Evolutionary conservation across 2,329 filamentous ascomycete genomes (phyloP), one percentile per base, ranked within the genome.

Genomic region (Colletotrichum sp.): DNA sequence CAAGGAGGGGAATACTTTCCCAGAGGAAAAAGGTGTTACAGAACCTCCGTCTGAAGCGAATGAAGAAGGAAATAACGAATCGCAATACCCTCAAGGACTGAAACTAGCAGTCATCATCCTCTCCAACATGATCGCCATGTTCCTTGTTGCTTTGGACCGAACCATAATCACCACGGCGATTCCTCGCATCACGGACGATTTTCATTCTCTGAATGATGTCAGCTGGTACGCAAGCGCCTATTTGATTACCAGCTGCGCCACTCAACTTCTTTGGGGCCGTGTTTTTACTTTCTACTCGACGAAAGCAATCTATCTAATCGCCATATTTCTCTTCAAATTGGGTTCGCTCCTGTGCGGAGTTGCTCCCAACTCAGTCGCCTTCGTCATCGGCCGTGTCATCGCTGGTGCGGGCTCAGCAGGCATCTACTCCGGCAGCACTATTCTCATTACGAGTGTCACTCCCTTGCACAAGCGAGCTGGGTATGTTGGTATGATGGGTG

Each of bases 311-410:
- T 89, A 86, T 74, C 83, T 89, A 16, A 64, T n/a, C 18, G 81
- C 83, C 71, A 81, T 86, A 71, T 82, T 85, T 74, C 79, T 86
- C 75, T 86, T 86, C 66, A 84, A 86, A 75, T 34, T 86, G 18
- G 86, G 86, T 29, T 85, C 82, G 31, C 75, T 86, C 63, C 70
- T 87, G 31, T 85, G 83, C 27, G 87, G 83, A 43, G 80, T 85
- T 3, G 84, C 87, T 2, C 86, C 86, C 0, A 82, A 78, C 8
- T 88, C 86, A 21, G 83, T 82, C 5, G 83, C 85, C 29, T 86
- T 90, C 59, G 90, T 90, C 66, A 80, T 89, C 3, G 88, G 88
- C 2, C 83, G 88, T n/a, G 87, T 88, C 18, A 78, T 90, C 57
- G 86, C 87, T 15, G 88, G 88, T 63, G 81, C 89, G 69, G 88